These are phyloP conservation scores for Phytopythium sindhum DNA, from an alignment of 352 stramenopile genomes.

Conservation along the genomic window DNA sequence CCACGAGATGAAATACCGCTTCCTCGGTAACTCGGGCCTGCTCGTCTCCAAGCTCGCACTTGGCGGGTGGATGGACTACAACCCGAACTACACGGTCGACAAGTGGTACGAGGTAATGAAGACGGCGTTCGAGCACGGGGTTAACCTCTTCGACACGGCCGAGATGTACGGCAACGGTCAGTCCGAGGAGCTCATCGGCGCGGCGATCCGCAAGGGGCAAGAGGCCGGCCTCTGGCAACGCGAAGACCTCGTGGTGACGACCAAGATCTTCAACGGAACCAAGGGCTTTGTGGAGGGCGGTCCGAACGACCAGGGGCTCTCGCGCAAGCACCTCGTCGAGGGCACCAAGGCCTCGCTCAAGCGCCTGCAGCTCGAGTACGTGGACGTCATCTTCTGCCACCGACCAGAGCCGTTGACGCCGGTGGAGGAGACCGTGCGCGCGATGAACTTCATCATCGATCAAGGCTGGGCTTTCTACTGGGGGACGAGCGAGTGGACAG, in stretches of 20 bases:
- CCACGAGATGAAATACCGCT: slow-evolving; percentile 38
- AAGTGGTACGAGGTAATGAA: slow-evolving; percentile 13
- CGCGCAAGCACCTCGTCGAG: slow-evolving; percentile 47
- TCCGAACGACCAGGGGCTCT: slow-evolving; percentile 27
- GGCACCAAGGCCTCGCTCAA: slow-evolving; percentile 33
- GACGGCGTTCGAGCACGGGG: slow-evolving; percentile 17
- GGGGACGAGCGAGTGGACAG: slow-evolving; percentile 54
- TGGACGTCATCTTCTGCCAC: slow-evolving; percentile 66
- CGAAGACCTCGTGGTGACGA: slow-evolving; percentile 54
- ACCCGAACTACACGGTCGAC: slow-evolving; percentile 12
- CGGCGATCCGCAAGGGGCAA: slow-evolving; percentile 36
- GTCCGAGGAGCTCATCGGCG: slow-evolving; percentile 33
- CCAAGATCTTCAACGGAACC: slow-evolving; percentile 48
- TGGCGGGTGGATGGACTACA: slow-evolving; percentile 32
- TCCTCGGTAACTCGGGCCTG: slow-evolving; percentile 35
- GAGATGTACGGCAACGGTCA: slow-evolving; percentile 27
- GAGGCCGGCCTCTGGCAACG: slow-evolving; percentile 29
- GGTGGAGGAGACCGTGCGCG: slow-evolving; percentile 52
- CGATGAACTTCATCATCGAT: slow-evolving; percentile 58
- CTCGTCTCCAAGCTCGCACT: slow-evolving; percentile 41
- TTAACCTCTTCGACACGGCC: slow-evolving; percentile 53
- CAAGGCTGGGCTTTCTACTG: slow-evolving; percentile 39
- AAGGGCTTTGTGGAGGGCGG: slow-evolving; percentile 15
- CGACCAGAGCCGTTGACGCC: slow-evolving; percentile 45
- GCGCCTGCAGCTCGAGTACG: slow-evolving; percentile 41